These are phyloP conservation scores for Umbellularia californica DNA, from an alignment of 164 flowering plant genomes.

Conservation along the genomic window DNA sequence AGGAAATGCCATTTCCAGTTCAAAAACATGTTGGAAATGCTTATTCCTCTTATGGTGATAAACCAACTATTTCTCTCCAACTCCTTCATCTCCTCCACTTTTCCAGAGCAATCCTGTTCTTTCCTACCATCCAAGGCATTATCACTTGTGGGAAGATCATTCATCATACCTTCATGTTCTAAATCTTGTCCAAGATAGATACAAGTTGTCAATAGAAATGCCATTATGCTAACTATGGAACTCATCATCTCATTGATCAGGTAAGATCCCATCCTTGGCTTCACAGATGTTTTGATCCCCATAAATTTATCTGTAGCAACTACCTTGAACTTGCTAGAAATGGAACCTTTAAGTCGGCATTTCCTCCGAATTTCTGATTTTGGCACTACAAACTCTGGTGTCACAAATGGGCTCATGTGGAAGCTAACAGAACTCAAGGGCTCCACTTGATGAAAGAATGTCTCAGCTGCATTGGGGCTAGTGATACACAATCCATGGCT, in stretches of 20 bases:
- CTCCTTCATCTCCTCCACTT: conserved; percentile 9
- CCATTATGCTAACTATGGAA: conserved; percentile 15
- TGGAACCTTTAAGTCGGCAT: conserved; percentile 2
- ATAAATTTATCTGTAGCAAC: conserved; percentile 21
- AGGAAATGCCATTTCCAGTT: conserved; percentile 45
- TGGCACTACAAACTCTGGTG: conserved; percentile 12
- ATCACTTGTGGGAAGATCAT: conserved; percentile 3
- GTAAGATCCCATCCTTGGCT: conserved; percentile 14
- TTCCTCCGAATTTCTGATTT: conserved; percentile 10
- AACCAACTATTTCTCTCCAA: conserved; percentile 12
- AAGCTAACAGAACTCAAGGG: conserved; percentile 66
- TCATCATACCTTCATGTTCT: conserved; percentile 2
- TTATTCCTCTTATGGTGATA: conserved; percentile 23
- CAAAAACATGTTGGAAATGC: conserved; percentile 18
- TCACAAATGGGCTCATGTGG: conserved; percentile 37
- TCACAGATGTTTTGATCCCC: conserved; percentile 10
- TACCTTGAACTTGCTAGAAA: conserved; percentile 23
- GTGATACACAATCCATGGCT: conserved; percentile 66
- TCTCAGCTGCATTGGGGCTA: conserved; percentile 51
- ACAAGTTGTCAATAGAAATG: conserved; percentile 30
- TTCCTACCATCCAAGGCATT: not conserved
- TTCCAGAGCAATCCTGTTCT: not conserved
- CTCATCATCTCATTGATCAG: conserved; percentile 17
- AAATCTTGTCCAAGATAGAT: conserved; percentile 23
- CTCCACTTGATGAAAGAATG: conserved; percentile 65